A percentile compares a stretch with the other conserved stretches of the same genome.
Evolutionary conservation across 805 yeast genomes (phyloP).

Genomic region (Lipomyces yamadae): DNA sequence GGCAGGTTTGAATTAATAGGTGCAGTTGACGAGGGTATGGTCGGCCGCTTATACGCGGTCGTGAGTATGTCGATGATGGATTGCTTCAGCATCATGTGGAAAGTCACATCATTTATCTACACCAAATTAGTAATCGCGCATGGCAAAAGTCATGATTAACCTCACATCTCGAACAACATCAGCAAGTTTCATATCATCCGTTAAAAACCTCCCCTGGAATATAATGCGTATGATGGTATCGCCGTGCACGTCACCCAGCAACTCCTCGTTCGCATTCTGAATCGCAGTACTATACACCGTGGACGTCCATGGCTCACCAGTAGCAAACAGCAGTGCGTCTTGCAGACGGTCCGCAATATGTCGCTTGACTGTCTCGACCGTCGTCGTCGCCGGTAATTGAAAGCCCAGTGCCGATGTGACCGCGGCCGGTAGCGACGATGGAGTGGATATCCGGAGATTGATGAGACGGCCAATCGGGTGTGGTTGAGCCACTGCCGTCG

Average conservation of each 20-base stretch:
- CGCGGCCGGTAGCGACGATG: conserved; percentile 22
- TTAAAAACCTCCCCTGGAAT: conserved; percentile 32
- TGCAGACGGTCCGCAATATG: conserved; percentile 22
- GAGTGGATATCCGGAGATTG: conserved; percentile 26
- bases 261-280: conserved; percentile 18
- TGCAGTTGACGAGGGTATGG: neutral
- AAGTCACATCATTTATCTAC: conserved; percentile 25
- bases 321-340: conserved; percentile 27
- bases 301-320: conserved; percentile 33
- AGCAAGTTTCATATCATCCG: conserved; percentile 18
- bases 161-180: conserved; percentile 21
- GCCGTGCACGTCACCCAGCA: conserved; percentile 21
- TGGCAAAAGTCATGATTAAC: neutral
- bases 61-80: conserved; percentile 23
- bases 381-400: conserved; percentile 11
- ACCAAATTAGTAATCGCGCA: neutral
- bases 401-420: conserved; percentile 18
- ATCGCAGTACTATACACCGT: conserved; percentile 27
- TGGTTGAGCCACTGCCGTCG: neutral
- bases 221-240: conserved; percentile 27
- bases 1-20: neutral
- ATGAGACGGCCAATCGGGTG: conserved; percentile 8
- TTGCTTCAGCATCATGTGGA: conserved; percentile 30
- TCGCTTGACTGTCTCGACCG: conserved; percentile 23
- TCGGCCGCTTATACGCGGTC: neutral